Percentiles rank a stretch among this genome's conserved stretches.
Conservation (phyloP, 2,329 filamentous ascomycete genomes). For the Zymoseptoria crescenta region DNA sequence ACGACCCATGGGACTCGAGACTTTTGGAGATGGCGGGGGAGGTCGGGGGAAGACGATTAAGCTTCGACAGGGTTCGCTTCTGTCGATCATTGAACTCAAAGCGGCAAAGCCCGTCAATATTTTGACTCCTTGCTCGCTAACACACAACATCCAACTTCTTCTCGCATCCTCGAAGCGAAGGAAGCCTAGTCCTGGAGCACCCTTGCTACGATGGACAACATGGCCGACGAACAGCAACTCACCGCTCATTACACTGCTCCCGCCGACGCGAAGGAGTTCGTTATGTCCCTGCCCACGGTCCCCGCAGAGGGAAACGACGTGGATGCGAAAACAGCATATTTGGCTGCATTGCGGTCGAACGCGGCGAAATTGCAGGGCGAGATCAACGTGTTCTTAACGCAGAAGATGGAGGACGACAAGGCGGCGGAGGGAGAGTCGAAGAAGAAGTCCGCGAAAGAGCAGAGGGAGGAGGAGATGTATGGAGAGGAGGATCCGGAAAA, state of each 20-base stretch:
- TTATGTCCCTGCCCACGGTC: slow-evolving; percentile 13
- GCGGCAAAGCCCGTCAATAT: neutral
- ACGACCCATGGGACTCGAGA: neutral
- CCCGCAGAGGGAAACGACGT: slow-evolving; percentile 12
- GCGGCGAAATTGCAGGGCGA: slow-evolving; percentile 53
- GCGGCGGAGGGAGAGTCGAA: slow-evolving; percentile 30
- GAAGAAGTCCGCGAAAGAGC: slow-evolving; percentile 16
- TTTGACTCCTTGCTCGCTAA: neutral
- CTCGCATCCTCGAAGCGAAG: too few species aligned
- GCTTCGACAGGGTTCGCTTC: neutral
- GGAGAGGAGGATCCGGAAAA: slow-evolving; percentile 72
- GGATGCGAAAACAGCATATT: slow-evolving; percentile 51
- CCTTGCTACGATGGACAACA: neutral
- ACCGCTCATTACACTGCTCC: slow-evolving; percentile 23
- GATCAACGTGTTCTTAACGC: slow-evolving; percentile 64
- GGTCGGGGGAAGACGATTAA: neutral
- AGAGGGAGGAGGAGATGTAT: slow-evolving; percentile 60
- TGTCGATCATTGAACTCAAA: neutral
- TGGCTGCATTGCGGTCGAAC: slow-evolving; percentile 52
- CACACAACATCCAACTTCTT: neutral
- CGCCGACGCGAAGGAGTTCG: slow-evolving; percentile 18
- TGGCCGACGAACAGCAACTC: slow-evolving; percentile 6
- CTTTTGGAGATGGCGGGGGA: neutral
- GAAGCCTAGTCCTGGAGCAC: neutral
- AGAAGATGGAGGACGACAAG: slow-evolving; percentile 68